Evolutionary conservation across 2,329 filamentous ascomycete species (phyloP).

Genomic region (Colletotrichum shisoi): DNA sequence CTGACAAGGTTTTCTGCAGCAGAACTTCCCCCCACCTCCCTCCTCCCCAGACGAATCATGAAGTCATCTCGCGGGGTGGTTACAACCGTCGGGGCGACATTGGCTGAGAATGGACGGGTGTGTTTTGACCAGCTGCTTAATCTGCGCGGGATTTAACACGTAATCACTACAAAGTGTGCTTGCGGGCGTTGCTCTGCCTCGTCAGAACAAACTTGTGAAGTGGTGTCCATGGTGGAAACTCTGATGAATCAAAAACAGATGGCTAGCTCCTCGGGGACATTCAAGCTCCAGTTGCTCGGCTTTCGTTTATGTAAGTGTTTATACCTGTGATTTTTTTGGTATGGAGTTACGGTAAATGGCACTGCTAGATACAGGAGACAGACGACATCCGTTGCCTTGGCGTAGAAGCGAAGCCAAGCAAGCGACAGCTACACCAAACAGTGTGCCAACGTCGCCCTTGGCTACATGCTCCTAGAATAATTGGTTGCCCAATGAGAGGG

Average conservation of each 20-base stretch:
- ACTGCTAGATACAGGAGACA: neutral
- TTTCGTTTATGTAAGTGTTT: too few species aligned
- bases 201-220: neutral
- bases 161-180: neutral
- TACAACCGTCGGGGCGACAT: neutral
- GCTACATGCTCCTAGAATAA: neutral
- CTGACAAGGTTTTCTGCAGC: neutral
- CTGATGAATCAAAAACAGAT: too few species aligned
- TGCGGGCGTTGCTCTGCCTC: neutral
- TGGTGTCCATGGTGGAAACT: neutral
- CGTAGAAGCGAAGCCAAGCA: neutral
- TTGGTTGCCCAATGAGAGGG: neutral
- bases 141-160: neutral
- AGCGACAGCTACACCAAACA: neutral
- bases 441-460: neutral
- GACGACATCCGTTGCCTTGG: neutral
- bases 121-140: neutral
- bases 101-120: neutral
- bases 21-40: too few species aligned
- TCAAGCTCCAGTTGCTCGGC: neutral
- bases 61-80: neutral
- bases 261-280: neutral
- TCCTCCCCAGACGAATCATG: neutral
- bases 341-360: neutral
- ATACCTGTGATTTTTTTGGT: too few species aligned